Evolutionary conservation across 345 rosid genomes (phyloP), one percentile per base, ranked within the genome.

Genomic region (Populus ilicifolia): DNA sequence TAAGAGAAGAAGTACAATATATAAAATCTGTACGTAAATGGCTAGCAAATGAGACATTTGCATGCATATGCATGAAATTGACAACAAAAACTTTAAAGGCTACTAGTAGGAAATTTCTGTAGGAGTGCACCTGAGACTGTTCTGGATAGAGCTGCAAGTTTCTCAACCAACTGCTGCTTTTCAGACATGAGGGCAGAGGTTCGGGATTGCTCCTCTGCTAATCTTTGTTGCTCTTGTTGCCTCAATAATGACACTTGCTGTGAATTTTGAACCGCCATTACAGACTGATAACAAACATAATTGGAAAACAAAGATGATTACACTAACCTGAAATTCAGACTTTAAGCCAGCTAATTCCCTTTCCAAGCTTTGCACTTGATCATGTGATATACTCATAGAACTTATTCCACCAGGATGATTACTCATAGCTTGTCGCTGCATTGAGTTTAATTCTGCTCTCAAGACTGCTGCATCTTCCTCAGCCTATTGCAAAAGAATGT

Each of bases 381-480:
- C 92, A 0, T 82, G 80, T 66, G 90, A 78, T 81, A 38, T 73
- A 76, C 87, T 91, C 78, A 83, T 70, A 41, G 85, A 75, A 39
- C 82, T 66, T 13, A 83, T 87, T 81, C 88, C 98, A 73, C 70
- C 82, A 81, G 84, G 82, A 70, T 88, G 80, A 83, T 85, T 79
- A 76, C 62, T 75, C 84, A 90, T 87, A 41, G 89, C 85, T 85
- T 93, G 97, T 69, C 85, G 96, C 85, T 92, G 99, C 21, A 90
- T 81, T 17, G 85, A 86, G 87, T 93, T 93, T 69, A 96, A 89
- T 81, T 96, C 99, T 27, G 97, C 94, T 89, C 99, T 92, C 83
- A 96, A 85, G 74, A 98, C 84, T 74, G 98, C 97, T 33, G 98
- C 91, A 87, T 96, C 99, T 90, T 93, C 98, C 90, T 96, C 99